Base-by-base conservation (phyloP, 495 filamentous ascomycete genomes). In the Halenospora varia region DNA sequence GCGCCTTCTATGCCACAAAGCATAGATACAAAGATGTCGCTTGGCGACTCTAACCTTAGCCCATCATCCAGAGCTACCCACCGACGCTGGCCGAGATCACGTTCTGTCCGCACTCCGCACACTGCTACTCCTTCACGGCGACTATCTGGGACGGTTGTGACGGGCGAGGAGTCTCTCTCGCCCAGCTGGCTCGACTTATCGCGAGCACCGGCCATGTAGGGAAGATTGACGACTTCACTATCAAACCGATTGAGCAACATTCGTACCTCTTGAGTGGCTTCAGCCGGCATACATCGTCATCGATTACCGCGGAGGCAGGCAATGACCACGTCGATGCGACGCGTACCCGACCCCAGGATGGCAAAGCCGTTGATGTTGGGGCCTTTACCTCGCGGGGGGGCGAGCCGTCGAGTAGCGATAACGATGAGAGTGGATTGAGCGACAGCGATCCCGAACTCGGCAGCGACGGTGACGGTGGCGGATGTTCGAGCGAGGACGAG, bases 111-210 rank as follows among this genome's bases (percentile, higher is more conserved):
- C 41, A 59, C 40, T 59, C 56, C 18, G 1, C 17, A 53, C 18
- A 48, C 25, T 59, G 19, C 50, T 59, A 71, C 57, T 77, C 75
- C 10, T 76, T 81, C 26, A 81, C 75, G 1, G 56, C 78, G 66
- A 65, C 80, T 9, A 78, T 81, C 53, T 73, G 79, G 51, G 76
- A 80, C 58, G 75, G 79, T 48, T 78, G 75, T 51, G 75, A 75
- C 17, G 79, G 76, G 0, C 61, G 79, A 45, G 75, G 77, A 55
- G 60, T 67, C 40, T 59, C 56, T 59, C 48, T 59, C 44, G 19
- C 39, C 41, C 41, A 59, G 56, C 1, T 59, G 47, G 25, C 2
- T 50, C 50, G 29, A 53, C 48, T 59, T 25, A 53, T 56, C 25
- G 53, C 0, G 22, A 56, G 53, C 44, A 48, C 29, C 18, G 44